These are phyloP conservation scores for Leccinum subgranulosum DNA, from an alignment of 768 basidiomycete genomes.

Conservation along the genomic window DNA sequence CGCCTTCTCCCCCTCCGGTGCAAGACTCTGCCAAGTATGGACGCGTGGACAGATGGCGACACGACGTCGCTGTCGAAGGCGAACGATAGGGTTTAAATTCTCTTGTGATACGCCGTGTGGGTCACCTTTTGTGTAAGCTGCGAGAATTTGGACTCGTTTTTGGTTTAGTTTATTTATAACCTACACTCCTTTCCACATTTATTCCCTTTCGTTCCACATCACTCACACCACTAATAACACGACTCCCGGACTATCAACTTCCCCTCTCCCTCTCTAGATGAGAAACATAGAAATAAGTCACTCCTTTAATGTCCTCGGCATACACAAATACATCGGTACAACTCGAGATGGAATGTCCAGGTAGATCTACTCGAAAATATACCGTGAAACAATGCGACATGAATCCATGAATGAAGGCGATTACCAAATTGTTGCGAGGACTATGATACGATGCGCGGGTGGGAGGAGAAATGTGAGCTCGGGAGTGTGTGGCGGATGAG, in stretches of 20 bases:
- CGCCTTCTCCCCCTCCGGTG: constrained; percentile 58
- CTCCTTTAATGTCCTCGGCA: constrained; percentile 34
- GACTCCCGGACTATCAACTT: not conserved
- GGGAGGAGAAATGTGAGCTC: not conserved
- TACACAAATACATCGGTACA: constrained; percentile 36
- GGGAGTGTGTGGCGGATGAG: not conserved
- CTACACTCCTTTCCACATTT: not conserved
- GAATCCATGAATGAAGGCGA: constrained; percentile 29
- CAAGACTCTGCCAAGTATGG: constrained; percentile 66
- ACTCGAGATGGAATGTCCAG: constrained; percentile 30
- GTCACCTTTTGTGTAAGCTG: constrained; percentile 7
- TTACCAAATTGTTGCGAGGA: constrained; percentile 24
- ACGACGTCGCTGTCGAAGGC: constrained; percentile 73
- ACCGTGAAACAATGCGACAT: constrained; percentile 32
- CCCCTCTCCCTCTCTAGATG: not conserved
- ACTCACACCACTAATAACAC: constrained; percentile 2
- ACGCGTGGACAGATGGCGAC: constrained; percentile 78
- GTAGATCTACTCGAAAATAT: constrained; percentile 37
- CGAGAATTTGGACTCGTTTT: constrained; percentile 7
- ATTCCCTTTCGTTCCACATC: not conserved
- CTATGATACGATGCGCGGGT: constrained; percentile 25
- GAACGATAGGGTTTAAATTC: constrained; percentile 32
- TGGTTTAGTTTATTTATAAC: constrained; percentile 7
- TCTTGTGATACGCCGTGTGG: constrained; percentile 4
- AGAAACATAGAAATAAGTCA: constrained; percentile 32